Percentiles rank a stretch among this genome's conserved stretches.
phyloP scores from a whole-genome alignment of 805 yeast species.

The Myxozyma geophila region DNA sequence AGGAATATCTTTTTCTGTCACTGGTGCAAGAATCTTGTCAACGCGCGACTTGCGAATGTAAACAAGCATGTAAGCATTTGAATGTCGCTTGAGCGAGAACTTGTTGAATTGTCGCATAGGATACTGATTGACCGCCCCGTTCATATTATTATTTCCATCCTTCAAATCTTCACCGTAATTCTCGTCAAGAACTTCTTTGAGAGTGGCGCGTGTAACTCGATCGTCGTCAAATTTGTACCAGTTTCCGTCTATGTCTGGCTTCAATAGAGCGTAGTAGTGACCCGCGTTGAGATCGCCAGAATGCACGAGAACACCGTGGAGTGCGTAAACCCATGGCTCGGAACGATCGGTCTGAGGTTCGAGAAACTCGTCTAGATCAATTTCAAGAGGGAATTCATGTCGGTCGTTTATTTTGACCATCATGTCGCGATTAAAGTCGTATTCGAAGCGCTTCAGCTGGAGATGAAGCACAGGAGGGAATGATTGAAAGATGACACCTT shows the following conservation, averaged over 20 bases:
- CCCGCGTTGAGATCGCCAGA: constrained; percentile 96
- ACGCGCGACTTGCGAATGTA: constrained; percentile 72
- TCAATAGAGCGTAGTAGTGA: constrained; percentile 92
- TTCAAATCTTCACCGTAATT: constrained; percentile 81
- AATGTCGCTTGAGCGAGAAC: constrained; percentile 68
- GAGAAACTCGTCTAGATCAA: constrained; percentile 79
- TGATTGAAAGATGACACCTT: constrained; percentile 88
- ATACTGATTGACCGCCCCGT: constrained; percentile 27
- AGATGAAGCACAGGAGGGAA: constrained; percentile 93
- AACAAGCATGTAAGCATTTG: constrained; percentile 97
- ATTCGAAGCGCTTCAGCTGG: constrained; percentile 92
- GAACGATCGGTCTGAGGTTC: constrained; percentile 57
- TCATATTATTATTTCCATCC: constrained; percentile 3
- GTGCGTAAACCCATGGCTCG: constrained; percentile 74
- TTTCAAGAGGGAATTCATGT: constrained; percentile 81
- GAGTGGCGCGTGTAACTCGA: constrained; percentile 84
- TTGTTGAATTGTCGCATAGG: constrained; percentile 53
- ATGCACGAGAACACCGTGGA: constrained; percentile 95
- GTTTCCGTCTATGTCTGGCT: constrained; percentile 66
- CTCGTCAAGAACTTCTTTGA: constrained; percentile 84
- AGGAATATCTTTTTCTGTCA: constrained; percentile 63
- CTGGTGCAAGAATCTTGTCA: constrained; percentile 62
- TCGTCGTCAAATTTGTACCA: constrained; percentile 98
- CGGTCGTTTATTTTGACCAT: constrained; percentile 90
- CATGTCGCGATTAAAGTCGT: constrained; percentile 85